A percentile compares a stretch with the other conserved stretches of the same genome.
Conservation (phyloP, 306 rosid species). For the Oxytropis ochrocephala region DNA sequence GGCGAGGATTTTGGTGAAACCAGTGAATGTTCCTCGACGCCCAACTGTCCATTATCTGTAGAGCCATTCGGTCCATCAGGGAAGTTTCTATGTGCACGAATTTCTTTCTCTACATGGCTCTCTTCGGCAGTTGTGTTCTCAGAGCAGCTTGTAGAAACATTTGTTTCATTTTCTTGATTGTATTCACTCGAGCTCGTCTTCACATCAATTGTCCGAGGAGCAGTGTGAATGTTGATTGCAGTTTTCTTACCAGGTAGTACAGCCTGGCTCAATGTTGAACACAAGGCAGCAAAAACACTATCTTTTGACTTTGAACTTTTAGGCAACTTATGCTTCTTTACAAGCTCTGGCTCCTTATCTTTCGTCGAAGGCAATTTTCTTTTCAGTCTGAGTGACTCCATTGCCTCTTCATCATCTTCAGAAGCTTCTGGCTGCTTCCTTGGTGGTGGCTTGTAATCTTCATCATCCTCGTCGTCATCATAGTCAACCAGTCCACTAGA, state of each 20-base stretch:
- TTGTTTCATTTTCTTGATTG: constrained; percentile 30
- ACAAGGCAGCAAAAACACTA: constrained; percentile 57
- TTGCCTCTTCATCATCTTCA: constrained; percentile 73
- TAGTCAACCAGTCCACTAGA: constrained; percentile 89
- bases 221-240: constrained; percentile 26
- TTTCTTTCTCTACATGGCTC: constrained; percentile 50
- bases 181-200: constrained; percentile 35
- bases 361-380: constrained; percentile 53
- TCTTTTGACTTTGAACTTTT: constrained; percentile 61
- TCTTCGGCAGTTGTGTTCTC: constrained; percentile 32
- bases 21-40: constrained; percentile 59
- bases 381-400: constrained; percentile 74
- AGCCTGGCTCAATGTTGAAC: constrained; percentile 69
- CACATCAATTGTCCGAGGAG: constrained; percentile 33
- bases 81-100: constrained; percentile 37
- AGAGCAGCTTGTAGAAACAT: constrained; percentile 32
- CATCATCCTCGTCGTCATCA: constrained; percentile 92
- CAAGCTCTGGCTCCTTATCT: constrained; percentile 46
- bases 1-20: constrained; percentile 82
- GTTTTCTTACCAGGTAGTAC: constrained; percentile 64
- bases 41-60: constrained; percentile 54
- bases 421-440: constrained; percentile 54
- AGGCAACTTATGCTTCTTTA: constrained; percentile 52
- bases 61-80: constrained; percentile 41
- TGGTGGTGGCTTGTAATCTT: constrained; percentile 77